Evolutionary conservation across 78 protist species (phyloP).

Genomic region (Polysphondylium violaceum): DNA sequence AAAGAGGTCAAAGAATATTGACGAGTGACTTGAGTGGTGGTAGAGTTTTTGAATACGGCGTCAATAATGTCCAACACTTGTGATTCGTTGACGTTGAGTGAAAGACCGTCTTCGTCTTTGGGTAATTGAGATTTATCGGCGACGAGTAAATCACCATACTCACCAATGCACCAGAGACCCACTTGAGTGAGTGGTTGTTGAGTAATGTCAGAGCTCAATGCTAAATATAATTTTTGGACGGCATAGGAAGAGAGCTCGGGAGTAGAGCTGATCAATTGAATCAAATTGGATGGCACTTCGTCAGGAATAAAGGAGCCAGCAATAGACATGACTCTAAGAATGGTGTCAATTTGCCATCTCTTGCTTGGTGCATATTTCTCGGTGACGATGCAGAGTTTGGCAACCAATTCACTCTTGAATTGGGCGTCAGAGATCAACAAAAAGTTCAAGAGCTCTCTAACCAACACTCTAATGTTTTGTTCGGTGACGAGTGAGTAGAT

Average conservation of each 20-base stretch:
- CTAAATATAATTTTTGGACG: conserved; percentile 78
- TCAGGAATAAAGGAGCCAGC: conserved; percentile 91
- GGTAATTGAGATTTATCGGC: conserved; percentile 67
- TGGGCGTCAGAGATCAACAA: conserved; percentile 85
- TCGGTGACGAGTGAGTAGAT: conserved; percentile 95
- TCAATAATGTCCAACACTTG: conserved; percentile 86
- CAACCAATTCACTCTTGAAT: conserved; percentile 85
- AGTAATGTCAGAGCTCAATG: conserved; percentile 64
- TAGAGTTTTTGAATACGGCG: conserved; percentile 37
- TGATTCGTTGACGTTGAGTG: conserved; percentile 3
- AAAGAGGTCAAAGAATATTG: conserved; percentile 89
- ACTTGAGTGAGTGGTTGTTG: conserved; percentile 79
- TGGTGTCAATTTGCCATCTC: conserved; percentile 97
- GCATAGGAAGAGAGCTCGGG: conserved; percentile 87
- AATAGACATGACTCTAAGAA: conserved; percentile 86
- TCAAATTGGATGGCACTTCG: conserved; percentile 82
- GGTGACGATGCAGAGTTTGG: conserved; percentile 88
- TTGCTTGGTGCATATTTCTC: conserved; percentile 91
- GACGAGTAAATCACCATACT: conserved; percentile 90
- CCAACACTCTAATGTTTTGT: conserved; percentile 82
- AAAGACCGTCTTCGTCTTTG: conserved; percentile 74
- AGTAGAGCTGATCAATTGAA: conserved; percentile 64
- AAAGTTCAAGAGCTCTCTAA: conserved; percentile 87
- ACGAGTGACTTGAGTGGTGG: conserved; percentile 62
- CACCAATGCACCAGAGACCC: conserved; percentile 96